phyloP scores from a whole-genome alignment of 306 rosid genomes.

The Cicer judaicum region DNA sequence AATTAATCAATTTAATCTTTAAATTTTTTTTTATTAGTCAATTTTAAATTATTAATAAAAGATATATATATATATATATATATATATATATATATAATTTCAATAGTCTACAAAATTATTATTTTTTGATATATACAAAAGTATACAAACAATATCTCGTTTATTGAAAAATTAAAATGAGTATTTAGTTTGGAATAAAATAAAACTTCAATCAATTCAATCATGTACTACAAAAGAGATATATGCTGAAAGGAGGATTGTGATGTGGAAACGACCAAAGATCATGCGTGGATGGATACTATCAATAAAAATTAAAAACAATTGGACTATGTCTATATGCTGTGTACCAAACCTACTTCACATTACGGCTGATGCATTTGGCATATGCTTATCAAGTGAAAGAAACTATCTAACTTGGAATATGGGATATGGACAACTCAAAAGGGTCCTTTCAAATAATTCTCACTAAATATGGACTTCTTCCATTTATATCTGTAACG shows the following conservation, averaged over 20 bases:
- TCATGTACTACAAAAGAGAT: not conserved
- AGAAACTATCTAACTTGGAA: not conserved
- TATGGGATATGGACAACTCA: slow-evolving; percentile 22
- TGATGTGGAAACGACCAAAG: slow-evolving; percentile 18
- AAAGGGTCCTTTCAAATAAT: not conserved
- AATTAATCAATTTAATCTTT: too few relatives aligned
- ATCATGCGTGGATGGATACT: slow-evolving; percentile 20
- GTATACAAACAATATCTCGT: too few relatives aligned
- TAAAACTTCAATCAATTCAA: not conserved
- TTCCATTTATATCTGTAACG: too few relatives aligned
- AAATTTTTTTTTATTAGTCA: too few relatives aligned
- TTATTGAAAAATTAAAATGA: too few relatives aligned
- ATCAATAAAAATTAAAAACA: slow-evolving; percentile 26
- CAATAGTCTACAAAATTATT: too few relatives aligned
- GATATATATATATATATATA: too few relatives aligned
- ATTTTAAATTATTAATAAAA: too few relatives aligned
- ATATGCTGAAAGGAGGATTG: not conserved
- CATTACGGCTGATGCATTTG: slow-evolving; percentile 13
- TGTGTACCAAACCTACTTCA: slow-evolving; percentile 11
- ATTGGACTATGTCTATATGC: slow-evolving; percentile 25
- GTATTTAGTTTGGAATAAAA: too few relatives aligned
- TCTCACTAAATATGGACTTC: not conserved
- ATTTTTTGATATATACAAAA: too few relatives aligned
- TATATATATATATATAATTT: too few relatives aligned
- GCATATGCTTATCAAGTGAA: not conserved